Evolutionary conservation across 306 rosid genomes (phyloP).

Genomic region (Hippophae gyantsensis): DNA sequence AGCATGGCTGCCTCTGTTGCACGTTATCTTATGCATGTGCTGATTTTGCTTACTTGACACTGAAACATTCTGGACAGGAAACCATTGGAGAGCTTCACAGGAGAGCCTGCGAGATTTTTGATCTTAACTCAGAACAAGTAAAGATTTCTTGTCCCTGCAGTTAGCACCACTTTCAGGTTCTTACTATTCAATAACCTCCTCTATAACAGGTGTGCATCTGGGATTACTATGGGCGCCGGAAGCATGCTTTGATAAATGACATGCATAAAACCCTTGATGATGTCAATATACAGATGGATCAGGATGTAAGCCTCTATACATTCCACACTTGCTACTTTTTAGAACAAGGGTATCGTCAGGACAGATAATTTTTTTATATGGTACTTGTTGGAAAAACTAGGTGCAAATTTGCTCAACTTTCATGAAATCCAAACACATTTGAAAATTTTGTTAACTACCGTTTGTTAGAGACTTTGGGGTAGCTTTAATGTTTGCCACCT

Average conservation of each 20-base stretch:
- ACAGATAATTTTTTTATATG: neutral
- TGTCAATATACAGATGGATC: conserved; percentile 97
- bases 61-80: conserved; percentile 62
- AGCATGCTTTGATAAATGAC: conserved; percentile 88
- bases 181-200: conserved; percentile 14
- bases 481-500: too few relatives aligned
- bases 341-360: neutral
- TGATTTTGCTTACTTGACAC: conserved; percentile 22
- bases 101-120: conserved; percentile 82
- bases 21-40: conserved; percentile 7
- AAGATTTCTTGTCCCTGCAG: conserved; percentile 21
- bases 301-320: conserved; percentile 55
- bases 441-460: too few relatives aligned
- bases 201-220: conserved; percentile 69
- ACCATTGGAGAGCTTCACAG: conserved; percentile 85
- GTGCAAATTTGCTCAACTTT: too few relatives aligned
- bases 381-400: neutral
- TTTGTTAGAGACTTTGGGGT: too few relatives aligned
- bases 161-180: conserved; percentile 7
- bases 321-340: neutral
- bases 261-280: conserved; percentile 94
- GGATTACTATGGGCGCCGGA: conserved; percentile 84
- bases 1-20: conserved; percentile 9
- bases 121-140: conserved; percentile 81
- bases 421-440: too few relatives aligned